Evolutionary conservation across 2,329 filamentous ascomycete genomes (phyloP), one percentile per base, ranked within the genome.

Genomic region (Aureobasidium sp.): DNA sequence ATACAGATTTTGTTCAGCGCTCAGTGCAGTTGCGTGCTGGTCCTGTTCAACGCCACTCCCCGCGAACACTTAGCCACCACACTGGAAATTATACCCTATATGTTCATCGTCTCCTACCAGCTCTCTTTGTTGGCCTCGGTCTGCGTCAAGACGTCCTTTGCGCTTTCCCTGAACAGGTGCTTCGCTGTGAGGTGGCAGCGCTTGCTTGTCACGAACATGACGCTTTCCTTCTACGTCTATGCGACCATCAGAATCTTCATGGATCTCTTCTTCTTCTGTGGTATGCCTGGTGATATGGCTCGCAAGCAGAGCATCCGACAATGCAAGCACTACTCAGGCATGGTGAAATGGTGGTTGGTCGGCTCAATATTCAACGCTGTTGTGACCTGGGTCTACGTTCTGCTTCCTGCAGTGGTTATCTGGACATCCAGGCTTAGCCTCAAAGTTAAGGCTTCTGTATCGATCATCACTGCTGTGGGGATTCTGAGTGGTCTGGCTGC

Each of bases 81-180:
- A n/a, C 20, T 32, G 23, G n/a, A 58, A 1, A 13, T 26, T 3
- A 17, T 59, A 8, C 23, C 59, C 15, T 51, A 62, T 52, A 55
- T 69, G 59, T 64, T 69, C n/a, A 36, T 72, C 27, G 64, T 73
- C 1, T 69, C 71, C 46, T 73, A 78, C 62, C 68, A 68, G 13
- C 69, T 75, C 2, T 78, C 78, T 63, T 64, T 77, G 41, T 61
- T 73, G n/a, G 71, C 75, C 0, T 73, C 76, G 64, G 72, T 76
- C 63, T 65, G 73, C 17, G 66, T 78, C 63, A 80, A 80, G 65
- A 72, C 78, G 26, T 78, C 77, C 1, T 66, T 80, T 5, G 76
- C 72, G 8, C 66, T 79, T 39, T 78, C 79, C 68, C 77, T 78
- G 67, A 69, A 75, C 10, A 75, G 78, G 2, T 74, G 79, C 51